Evolutionary conservation across 2,329 filamentous ascomycete genomes (phyloP), one percentile per base, ranked within the genome.

Genomic region (Orbilia quercus): DNA sequence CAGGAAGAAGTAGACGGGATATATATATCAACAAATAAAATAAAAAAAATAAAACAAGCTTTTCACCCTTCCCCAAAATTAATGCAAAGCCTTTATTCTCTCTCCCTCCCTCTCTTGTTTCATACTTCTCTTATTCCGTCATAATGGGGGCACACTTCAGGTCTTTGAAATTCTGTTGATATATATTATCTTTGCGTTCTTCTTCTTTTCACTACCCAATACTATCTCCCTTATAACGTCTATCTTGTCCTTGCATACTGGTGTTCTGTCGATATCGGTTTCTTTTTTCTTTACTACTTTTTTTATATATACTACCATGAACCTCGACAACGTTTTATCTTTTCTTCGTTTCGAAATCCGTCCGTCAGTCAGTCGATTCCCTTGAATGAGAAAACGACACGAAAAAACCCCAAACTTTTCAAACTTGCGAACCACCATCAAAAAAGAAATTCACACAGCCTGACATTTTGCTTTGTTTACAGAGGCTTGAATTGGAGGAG

Each of bases 1-100:
- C 92, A 90, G 95, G 87, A 93, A 93, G 88, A 99, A 99, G 94
- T 99, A 98, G 86, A 91, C 81, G 84, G 81, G 51, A 64, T 64
- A 54, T 45, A 42, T 54, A 54, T 48, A 40, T 34, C 51, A 58
- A 65, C 34, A 44, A 64, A 71, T 79, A 80, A 22, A 62, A 51
- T 7, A 22, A 22, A 38, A 51, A 23, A 2, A 60, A n/a, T n/a
- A n/a, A n/a, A n/a, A n/a, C n/a, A n/a, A n/a, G n/a, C n/a, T n/a
- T n/a, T n/a, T 5, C 14, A 54, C 6, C 50, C 31, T 54, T 45
- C 48, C 18, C 20, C 6, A 53, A 18, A 40, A 80, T 78, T 78
- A 76, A 80, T 82, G 81, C 81, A 77, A 76, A 81, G 81, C 81
- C 79, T 79, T 80, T 82, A 78, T 80, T 83, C 84, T 81, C 79